Percentiles rank a stretch among this genome's conserved stretches.
Conservation (phyloP, 139 green algal genomes). For the Raphidocelis subcapitata region DNA sequence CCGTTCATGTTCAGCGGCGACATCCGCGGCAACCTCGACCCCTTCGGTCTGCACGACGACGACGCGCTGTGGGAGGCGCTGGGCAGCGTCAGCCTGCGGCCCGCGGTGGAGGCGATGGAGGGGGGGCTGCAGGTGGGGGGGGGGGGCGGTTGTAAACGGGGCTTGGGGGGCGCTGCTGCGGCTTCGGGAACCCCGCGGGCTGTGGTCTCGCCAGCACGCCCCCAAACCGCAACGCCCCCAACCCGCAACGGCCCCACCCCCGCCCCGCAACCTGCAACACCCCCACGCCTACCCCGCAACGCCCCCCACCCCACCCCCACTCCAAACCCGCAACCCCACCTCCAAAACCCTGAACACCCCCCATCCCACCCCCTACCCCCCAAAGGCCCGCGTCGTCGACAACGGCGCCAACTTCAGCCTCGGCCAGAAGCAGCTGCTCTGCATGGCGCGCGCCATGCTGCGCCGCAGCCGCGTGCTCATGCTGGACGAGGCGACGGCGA, state of each 20-base stretch:
- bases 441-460: constrained; percentile 86
- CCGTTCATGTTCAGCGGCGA: constrained; percentile 89
- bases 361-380: too few relatives aligned
- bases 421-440: constrained; percentile 93
- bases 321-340: too few relatives aligned
- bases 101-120: constrained; percentile 26
- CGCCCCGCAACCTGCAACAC: too few relatives aligned
- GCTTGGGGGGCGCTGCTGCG: too few relatives aligned
- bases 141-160: too few relatives aligned
- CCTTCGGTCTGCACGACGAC: constrained; percentile 73
- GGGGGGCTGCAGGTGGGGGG: constrained; percentile 22
- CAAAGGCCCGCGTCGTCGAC: constrained; percentile 64
- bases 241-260: too few relatives aligned
- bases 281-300: too few relatives aligned
- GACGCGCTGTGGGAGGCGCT: constrained; percentile 78
- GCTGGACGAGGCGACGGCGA: constrained; percentile 92
- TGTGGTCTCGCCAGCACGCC: too few relatives aligned
- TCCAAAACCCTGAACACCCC: constrained; percentile 24
- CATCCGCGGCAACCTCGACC: constrained; percentile 92
- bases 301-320: too few relatives aligned
- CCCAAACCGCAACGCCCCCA: too few relatives aligned
- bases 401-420: constrained; percentile 78
- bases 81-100: constrained; percentile 67
- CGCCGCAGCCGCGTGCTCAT: constrained; percentile 77
- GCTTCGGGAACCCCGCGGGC: too few relatives aligned